phyloP scores from a whole-genome alignment of 2,329 filamentous ascomycete species.

The Neurospora crassa region DNA sequence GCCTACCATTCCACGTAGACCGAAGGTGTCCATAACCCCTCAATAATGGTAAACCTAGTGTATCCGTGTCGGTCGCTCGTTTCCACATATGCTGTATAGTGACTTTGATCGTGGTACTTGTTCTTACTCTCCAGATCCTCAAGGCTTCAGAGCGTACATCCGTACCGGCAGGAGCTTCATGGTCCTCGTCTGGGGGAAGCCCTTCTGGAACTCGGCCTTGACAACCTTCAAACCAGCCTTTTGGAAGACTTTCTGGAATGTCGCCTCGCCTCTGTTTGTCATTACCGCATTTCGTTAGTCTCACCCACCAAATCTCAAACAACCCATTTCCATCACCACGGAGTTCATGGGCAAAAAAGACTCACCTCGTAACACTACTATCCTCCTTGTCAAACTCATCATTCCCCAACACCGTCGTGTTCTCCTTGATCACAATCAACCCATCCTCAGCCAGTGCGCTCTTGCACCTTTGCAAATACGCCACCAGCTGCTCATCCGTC shows the following conservation, averaged over 20 bases:
- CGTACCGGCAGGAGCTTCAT: constrained; percentile 59
- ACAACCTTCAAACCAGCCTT: constrained; percentile 60
- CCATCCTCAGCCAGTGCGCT: constrained; percentile 29
- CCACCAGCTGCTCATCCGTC: constrained; percentile 61
- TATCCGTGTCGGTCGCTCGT: neutral
- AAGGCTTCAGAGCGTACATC: constrained; percentile 64
- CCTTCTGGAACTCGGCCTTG: constrained; percentile 61
- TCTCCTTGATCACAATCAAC: constrained; percentile 72
- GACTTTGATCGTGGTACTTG: neutral
- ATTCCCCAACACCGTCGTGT: constrained; percentile 44
- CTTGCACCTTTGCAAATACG: constrained; percentile 55
- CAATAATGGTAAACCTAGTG: neutral
- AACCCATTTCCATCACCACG: neutral
- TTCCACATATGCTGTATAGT: neutral
- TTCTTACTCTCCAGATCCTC: neutral
- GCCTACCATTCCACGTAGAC: neutral
- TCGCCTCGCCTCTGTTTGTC: constrained; percentile 51
- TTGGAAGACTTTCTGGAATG: constrained; percentile 61
- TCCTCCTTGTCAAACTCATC: constrained; percentile 72
- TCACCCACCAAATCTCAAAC: neutral
- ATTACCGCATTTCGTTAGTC: neutral
- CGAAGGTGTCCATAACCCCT: neutral
- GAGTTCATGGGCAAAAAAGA: neutral
- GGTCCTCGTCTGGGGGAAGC: constrained; percentile 49
- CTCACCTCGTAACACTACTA: constrained; percentile 62